A percentile compares a stretch with the other conserved stretches of the same genome.
These are phyloP conservation scores for Eucalyptus caleyi DNA, from an alignment of 345 rosid genomes.

Conservation along the genomic window DNA sequence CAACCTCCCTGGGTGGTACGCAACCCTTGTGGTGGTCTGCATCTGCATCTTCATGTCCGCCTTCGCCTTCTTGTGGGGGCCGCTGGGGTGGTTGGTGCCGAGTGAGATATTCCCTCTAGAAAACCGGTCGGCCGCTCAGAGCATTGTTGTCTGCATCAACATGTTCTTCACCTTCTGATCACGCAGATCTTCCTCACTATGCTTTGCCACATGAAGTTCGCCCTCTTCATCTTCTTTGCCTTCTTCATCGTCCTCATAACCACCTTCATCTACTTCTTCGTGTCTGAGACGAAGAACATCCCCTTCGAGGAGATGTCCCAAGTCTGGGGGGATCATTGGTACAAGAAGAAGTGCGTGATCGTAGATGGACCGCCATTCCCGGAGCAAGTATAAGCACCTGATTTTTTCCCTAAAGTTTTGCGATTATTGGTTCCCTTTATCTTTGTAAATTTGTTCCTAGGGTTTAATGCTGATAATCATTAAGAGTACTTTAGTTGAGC, in stretches of 20 bases:
- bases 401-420: not conserved
- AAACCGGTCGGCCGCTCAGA: slow-evolving; percentile 23
- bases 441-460: not conserved
- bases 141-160: slow-evolving; percentile 7
- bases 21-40: not conserved
- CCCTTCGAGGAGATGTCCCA: slow-evolving; percentile 11
- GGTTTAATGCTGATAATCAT: not conserved
- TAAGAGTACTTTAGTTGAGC: not conserved
- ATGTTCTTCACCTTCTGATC: slow-evolving; percentile 1
- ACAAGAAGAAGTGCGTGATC: not conserved
- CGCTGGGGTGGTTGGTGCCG: not conserved
- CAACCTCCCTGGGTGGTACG: not conserved
- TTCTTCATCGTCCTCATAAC: slow-evolving; percentile 7
- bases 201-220: not conserved
- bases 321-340: slow-evolving; percentile 18
- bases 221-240: not conserved
- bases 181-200: not conserved
- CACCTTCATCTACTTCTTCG: slow-evolving; percentile 6
- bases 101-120: slow-evolving; percentile 25
- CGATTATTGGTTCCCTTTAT: not conserved
- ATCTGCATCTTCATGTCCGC: not conserved
- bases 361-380: not conserved
- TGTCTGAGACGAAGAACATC: slow-evolving; percentile 28
- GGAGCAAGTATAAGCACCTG: not conserved
- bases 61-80: slow-evolving; percentile 20